Evolutionary conservation across 2,329 filamentous ascomycete genomes (phyloP).

Genomic region (Claviceps spartinae): DNA sequence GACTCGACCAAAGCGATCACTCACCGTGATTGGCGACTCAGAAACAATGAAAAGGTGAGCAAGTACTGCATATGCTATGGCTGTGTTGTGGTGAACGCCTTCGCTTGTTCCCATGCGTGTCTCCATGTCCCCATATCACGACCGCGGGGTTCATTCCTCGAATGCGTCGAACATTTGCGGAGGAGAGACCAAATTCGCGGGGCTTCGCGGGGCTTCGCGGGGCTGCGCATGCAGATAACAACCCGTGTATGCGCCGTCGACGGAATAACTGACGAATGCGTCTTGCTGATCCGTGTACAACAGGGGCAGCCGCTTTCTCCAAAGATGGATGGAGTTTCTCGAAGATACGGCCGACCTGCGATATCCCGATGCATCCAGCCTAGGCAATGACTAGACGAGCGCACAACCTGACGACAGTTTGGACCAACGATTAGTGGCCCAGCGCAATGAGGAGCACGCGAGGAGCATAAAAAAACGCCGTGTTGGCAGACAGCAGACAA

Average conservation of each 20-base stretch:
- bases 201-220: neutral
- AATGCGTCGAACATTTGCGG: neutral
- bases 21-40: conserved; percentile 85
- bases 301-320: conserved; percentile 75
- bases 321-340: conserved; percentile 80
- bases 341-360: conserved; percentile 83
- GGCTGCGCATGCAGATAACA: no score
- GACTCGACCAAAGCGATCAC: conserved; percentile 82
- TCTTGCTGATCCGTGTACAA: neutral
- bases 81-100: no score
- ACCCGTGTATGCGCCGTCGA: neutral
- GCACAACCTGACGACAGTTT: no score
- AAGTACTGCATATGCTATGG: neutral
- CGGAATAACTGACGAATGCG: neutral
- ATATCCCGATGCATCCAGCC: conserved; percentile 56
- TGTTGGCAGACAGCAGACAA: neutral
- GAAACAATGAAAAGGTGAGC: conserved; percentile 80
- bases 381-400: conserved; percentile 12
- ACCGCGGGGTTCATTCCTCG: no score
- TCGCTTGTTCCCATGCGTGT: no score
- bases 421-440: neutral
- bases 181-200: neutral
- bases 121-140: no score
- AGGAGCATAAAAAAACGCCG: neutral
- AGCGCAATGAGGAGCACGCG: neutral